Evolutionary conservation across 352 stramenopile genomes (phyloP).

Genomic region (Pythium aristosporum): DNA sequence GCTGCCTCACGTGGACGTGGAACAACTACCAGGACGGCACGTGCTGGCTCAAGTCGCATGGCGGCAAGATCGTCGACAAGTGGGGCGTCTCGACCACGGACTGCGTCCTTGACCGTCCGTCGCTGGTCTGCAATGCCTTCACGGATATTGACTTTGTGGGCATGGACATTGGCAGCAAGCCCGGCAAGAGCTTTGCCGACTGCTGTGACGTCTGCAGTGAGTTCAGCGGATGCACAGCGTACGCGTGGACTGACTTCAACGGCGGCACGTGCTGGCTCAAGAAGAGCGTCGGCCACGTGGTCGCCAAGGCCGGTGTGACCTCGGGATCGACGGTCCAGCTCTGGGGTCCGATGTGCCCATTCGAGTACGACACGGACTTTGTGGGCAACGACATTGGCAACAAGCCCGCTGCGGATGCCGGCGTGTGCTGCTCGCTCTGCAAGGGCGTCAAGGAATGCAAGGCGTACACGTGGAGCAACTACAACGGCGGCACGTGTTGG

Average conservation of each 20-base stretch:
- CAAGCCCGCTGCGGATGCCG: constrained; percentile 5
- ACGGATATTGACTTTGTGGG: constrained; percentile 27
- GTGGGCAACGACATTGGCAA: constrained; percentile 17
- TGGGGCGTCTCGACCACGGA: not conserved
- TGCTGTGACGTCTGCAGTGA: constrained; percentile 39
- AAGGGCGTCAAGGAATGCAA: constrained; percentile 16
- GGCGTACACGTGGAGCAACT: constrained; percentile 26
- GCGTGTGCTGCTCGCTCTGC: constrained; percentile 4
- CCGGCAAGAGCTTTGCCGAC: constrained; percentile 12
- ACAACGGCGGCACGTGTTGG: constrained; percentile 29
- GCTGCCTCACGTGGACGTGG: constrained; percentile 24
- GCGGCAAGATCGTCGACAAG: constrained; percentile 15
- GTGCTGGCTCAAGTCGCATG: constrained; percentile 28
- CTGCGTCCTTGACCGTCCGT: constrained; percentile 2
- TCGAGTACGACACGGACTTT: constrained; percentile 16
- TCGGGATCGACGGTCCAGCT: not conserved
- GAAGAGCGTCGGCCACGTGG: constrained; percentile 22
- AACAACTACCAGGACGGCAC: constrained; percentile 26
- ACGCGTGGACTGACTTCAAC: constrained; percentile 17
- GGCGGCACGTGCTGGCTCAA: constrained; percentile 33
- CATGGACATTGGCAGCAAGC: constrained; percentile 23
- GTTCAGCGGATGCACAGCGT: constrained; percentile 35
- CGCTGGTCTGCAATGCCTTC: constrained; percentile 6
- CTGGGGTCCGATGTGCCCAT: constrained; percentile 4
- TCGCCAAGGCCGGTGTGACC: constrained; percentile 1